Base-by-base conservation (phyloP, 768 basidiomycete genomes). In the Podaxis rugospora region DNA sequence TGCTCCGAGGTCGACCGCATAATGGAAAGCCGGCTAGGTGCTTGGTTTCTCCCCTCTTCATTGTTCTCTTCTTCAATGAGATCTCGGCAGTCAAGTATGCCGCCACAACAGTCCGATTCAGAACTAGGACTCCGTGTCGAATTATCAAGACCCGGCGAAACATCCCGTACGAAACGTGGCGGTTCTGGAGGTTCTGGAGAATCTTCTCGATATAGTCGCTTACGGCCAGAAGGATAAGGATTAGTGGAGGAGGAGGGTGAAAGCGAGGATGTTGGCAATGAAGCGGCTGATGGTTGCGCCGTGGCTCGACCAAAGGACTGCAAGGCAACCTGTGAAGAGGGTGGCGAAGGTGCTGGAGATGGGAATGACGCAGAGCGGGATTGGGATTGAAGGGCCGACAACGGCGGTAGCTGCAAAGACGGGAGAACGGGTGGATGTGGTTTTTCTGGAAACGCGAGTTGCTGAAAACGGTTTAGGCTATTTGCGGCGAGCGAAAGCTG, bases 381-480 rank as follows among this genome's bases (percentile, higher is more conserved):
- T 23, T 23, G 25, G 10, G 51, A 4, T 42, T 55, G n/a, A 28
- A 68, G 63, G 36, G 50, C 50, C 40, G 64, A 42, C 25, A 64
- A 28, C 59, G 62, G 25, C 51, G 67, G 53, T 35, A 25, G 36
- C 46, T 65, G 54, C 52, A 61, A 39, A 51, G 56, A 51, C 18
- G 55, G 49, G 44, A 49, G 40, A 55, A 32, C 35, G 32, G 54
- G 35, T 25, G 57, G 56, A 6, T 25, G 42, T 7, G 49, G 50
- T n/a, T 44, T 69, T 62, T 75, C 68, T 44, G 77, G 59, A 63
- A 80, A 80, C 1, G 77, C 75, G 39, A 83, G 65, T 59, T 78
- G 75, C 54, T 84, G 83, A 64, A 86, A 87, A 56, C 76, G 81
- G 46, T 76, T 68, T 39, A 87, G 67, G n/a, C 83, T 81, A n/a